Evolutionary conservation across 2,329 filamentous ascomycete genomes (phyloP), one percentile per base, ranked within the genome.

Genomic region (Colletotrichum noveboracense): DNA sequence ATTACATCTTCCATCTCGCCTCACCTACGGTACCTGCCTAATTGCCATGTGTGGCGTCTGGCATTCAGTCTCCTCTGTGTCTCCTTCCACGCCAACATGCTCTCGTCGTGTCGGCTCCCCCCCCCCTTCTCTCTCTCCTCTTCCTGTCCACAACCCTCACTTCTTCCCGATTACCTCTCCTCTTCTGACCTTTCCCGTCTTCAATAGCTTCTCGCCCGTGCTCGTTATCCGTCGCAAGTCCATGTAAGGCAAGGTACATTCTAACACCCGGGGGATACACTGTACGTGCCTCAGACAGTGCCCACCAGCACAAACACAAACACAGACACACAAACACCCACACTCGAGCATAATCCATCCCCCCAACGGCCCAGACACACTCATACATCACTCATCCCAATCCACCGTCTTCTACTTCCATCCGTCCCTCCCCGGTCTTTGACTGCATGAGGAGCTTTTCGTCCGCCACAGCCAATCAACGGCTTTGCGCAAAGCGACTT

Each of bases 381-480:
- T n/a, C 38, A 36, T 52, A 52, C 43, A 52, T 38, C 26, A 38
- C 26, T 43, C 28, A 26, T 21, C 32, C 48, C 36, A 43, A 24
- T 16, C 60, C 60, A 34, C 21, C 66, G 55, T 70, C 56, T 48
- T 70, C 71, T 24, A 67, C 60, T 70, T 24, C 28, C 58, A n/a
- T 30, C 66, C 58, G 66, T 38, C 14, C 48, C 60, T 8, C 66
- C 43, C 72, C 55, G 30, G 38, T 62, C 28, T 48, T 28, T 69
- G 13, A 24, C 56, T 70, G 76, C 65, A 78, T 75, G 71, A 78
- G 76, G 76, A 77, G 75, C 75, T 75, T 78, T 78, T 70, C 56
- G 28, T 78, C 76, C 76, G 76, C 65, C 13, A 28, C 21, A 13
- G 43, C 43, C 75, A 77, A 77, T 75, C 66, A 36, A 48, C 18